phyloP scores from a whole-genome alignment of 208 protist genomes.

The Crithidia thermophila region DNA sequence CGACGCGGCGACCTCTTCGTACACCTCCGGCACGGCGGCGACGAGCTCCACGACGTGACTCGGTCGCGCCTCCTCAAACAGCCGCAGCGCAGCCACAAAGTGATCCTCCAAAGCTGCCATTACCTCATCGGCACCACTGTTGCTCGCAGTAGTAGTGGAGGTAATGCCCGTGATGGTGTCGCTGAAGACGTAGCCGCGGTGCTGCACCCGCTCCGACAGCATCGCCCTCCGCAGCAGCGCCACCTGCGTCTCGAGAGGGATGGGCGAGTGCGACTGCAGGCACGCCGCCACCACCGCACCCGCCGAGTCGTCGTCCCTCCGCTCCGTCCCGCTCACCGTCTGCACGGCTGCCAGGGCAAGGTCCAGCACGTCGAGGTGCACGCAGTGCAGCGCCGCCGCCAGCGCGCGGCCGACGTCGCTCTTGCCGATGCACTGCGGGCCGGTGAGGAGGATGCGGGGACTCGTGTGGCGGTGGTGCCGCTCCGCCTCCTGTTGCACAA shows the following conservation, averaged over 20 bases:
- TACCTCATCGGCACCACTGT: too few species aligned
- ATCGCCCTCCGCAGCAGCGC: constrained; percentile 55
- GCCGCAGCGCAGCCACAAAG: constrained; percentile 25
- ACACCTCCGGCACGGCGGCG: constrained; percentile 42
- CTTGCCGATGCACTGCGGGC: constrained; percentile 57
- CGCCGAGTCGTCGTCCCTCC: too few species aligned
- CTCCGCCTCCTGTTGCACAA: constrained; percentile 41
- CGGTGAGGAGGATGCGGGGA: constrained; percentile 65
- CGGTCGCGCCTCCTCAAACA: constrained; percentile 48
- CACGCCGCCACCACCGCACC: constrained; percentile 32
- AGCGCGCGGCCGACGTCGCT: constrained; percentile 46
- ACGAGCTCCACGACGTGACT: constrained; percentile 64
- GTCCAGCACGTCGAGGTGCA: constrained; percentile 70
- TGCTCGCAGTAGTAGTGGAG: too few species aligned
- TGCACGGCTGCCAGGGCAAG: constrained; percentile 38
- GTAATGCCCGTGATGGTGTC: constrained; percentile 44
- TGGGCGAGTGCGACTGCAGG: constrained; percentile 30
- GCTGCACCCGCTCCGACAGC: constrained; percentile 25
- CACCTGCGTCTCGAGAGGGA: constrained; percentile 60
- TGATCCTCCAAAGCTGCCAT: constrained; percentile 48
- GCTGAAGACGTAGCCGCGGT: constrained; percentile 86
- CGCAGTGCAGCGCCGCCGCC: constrained; percentile 56
- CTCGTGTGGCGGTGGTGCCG: constrained; percentile 36
- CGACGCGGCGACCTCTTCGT: constrained; percentile 27
- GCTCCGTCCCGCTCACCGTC: not conserved